These are phyloP conservation scores for Apiotrichum montevideense DNA, from an alignment of 1,284 basidiomycete genomes.

Conservation along the genomic window DNA sequence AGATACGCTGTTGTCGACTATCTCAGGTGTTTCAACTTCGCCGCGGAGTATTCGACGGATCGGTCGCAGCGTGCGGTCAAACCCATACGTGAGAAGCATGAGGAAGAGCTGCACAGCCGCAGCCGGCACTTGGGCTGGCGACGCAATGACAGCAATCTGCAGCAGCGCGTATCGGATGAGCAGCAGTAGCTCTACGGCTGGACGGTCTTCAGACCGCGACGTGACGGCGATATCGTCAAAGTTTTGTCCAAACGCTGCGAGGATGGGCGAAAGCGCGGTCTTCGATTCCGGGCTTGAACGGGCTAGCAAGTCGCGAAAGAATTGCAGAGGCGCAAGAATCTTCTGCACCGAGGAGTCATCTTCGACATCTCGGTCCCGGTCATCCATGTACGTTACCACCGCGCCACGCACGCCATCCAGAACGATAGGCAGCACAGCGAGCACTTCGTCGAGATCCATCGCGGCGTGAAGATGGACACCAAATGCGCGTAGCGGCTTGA, in stretches of 20 bases:
- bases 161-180: constrained; percentile 58
- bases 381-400: constrained; percentile 15
- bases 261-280: not conserved
- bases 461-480: constrained; percentile 19
- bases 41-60: constrained; percentile 40
- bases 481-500: constrained; percentile 7
- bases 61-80: constrained; percentile 52
- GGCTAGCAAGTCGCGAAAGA: constrained; percentile 20
- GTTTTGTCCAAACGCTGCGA: constrained; percentile 1
- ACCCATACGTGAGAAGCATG: constrained; percentile 55
- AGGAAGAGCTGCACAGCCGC: constrained; percentile 49
- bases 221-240: constrained; percentile 19
- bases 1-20: constrained; percentile 55
- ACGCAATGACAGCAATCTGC: constrained; percentile 49
- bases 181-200: constrained; percentile 39
- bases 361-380: not conserved
- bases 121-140: constrained; percentile 4
- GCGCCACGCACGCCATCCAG: constrained; percentile 21
- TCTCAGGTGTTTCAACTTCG: constrained; percentile 39
- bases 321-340: constrained; percentile 15
- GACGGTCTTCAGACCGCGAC: constrained; percentile 5
- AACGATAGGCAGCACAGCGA: constrained; percentile 24
- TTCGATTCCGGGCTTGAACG: not conserved
- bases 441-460: constrained; percentile 20
- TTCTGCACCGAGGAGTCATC: not conserved